Evolutionary conservation across 169 alveolate species (phyloP).

Genomic region (Eimeria acervulina): DNA sequence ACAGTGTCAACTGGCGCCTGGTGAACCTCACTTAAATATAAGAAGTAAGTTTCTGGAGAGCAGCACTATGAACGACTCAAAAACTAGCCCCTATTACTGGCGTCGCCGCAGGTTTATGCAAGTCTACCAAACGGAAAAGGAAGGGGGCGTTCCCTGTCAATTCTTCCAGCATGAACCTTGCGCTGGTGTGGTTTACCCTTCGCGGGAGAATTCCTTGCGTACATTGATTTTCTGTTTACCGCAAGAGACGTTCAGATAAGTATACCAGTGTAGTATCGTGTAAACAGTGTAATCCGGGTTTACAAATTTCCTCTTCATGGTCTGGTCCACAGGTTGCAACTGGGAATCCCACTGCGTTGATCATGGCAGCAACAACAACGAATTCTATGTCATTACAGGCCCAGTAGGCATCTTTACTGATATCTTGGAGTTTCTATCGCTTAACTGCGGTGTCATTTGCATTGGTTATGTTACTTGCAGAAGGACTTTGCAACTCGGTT

Average conservation of each 20-base stretch:
- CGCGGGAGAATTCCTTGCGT: not conserved
- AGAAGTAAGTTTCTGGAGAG: not conserved
- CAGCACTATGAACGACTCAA: not conserved
- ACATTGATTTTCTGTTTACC: not conserved
- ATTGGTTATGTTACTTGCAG: not conserved
- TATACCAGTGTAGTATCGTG: not conserved
- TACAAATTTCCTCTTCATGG: not conserved
- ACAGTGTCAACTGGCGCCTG: not conserved
- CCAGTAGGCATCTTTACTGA: not conserved
- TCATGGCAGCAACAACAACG: not conserved
- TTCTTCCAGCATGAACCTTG: slow-evolving; percentile 71
- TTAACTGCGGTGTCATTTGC: not conserved
- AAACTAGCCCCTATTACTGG: not conserved
- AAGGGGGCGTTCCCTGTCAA: slow-evolving; percentile 75
- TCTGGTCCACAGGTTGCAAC: not conserved
- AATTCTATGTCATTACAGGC: not conserved
- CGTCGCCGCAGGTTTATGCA: slow-evolving; percentile 44
- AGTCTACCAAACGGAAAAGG: slow-evolving; percentile 62
- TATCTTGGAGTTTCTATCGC: not conserved
- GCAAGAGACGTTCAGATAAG: not conserved
- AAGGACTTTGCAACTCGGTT: slow-evolving; percentile 39
- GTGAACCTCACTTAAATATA: not conserved
- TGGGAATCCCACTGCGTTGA: not conserved
- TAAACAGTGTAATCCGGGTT: not conserved
- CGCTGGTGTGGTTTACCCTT: not conserved